phyloP scores from a whole-genome alignment of 2,329 filamentous ascomycete species.

The Chaetothyriales sp. region DNA sequence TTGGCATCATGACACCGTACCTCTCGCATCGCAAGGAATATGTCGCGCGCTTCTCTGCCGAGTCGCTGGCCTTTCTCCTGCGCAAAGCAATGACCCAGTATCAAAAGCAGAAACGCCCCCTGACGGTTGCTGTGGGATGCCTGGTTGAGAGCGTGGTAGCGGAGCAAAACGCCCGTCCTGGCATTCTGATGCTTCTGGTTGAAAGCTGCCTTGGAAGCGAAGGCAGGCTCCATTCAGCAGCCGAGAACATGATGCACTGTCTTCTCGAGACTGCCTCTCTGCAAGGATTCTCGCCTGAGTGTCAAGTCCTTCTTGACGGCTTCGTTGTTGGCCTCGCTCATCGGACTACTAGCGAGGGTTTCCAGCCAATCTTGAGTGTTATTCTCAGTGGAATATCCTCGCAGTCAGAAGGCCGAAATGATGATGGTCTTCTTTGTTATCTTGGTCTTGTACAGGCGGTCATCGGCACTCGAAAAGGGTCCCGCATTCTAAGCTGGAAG shows the following conservation, averaged over 20 bases:
- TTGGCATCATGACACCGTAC: slow-evolving; percentile 66
- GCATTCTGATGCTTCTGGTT: slow-evolving; percentile 80
- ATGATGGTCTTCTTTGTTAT: neutral
- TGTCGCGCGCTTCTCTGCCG: slow-evolving; percentile 81
- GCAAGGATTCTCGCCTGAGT: slow-evolving; percentile 26
- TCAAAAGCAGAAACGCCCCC: slow-evolving; percentile 52
- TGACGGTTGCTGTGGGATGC: slow-evolving; percentile 56
- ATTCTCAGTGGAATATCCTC: slow-evolving; percentile 40
- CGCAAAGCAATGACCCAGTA: slow-evolving; percentile 72
- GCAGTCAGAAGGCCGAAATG: slow-evolving; percentile 17
- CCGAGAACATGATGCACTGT: slow-evolving; percentile 36
- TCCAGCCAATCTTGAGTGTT: slow-evolving; percentile 50
- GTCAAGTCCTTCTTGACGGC: slow-evolving; percentile 46
- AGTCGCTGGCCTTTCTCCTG: slow-evolving; percentile 85
- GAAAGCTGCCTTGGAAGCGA: slow-evolving; percentile 58
- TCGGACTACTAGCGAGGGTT: slow-evolving; percentile 59
- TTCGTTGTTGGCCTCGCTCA: slow-evolving; percentile 71
- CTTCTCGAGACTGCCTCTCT: slow-evolving; percentile 30
- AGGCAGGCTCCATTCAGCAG: slow-evolving; percentile 42
- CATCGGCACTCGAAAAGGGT: slow-evolving; percentile 67
- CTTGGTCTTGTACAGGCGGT: slow-evolving; percentile 51
- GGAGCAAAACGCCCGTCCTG: slow-evolving; percentile 56
- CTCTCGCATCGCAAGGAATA: slow-evolving; percentile 69
- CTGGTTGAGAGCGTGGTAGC: slow-evolving; percentile 40
- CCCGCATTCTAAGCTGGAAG: slow-evolving; percentile 58